phyloP scores from a whole-genome alignment of 2,329 filamentous ascomycete genomes.

The Colletotrichum sp. region DNA sequence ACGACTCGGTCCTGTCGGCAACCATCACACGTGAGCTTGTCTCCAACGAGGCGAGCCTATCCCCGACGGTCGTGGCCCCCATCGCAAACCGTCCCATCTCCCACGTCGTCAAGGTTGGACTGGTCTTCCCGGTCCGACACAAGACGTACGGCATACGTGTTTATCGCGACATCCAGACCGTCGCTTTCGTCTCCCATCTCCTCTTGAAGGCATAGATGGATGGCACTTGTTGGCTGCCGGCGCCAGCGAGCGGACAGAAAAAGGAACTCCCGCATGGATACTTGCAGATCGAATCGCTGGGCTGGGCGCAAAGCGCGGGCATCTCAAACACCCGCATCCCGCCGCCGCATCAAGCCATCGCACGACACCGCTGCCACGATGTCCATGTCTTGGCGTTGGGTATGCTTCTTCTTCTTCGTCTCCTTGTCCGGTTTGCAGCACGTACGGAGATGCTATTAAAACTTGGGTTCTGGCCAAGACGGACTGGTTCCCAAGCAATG shows the following conservation, averaged over 20 bases:
- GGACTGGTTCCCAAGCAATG: neutral
- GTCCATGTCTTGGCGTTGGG: neutral
- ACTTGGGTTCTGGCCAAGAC: neutral
- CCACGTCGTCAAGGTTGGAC: neutral
- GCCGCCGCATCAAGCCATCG: neutral
- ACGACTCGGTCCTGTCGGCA: conserved; percentile 19
- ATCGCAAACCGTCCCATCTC: conserved; percentile 16
- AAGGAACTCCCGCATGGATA: neutral
- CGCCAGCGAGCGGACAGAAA: neutral
- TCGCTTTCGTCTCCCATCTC: neutral
- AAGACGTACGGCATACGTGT: neutral
- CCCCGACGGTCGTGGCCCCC: neutral
- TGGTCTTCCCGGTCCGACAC: conserved; percentile 7
- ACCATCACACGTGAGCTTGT: conserved; percentile 16
- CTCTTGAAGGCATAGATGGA: neutral
- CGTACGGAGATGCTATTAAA: neutral
- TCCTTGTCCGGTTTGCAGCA: neutral
- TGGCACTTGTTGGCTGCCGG: neutral
- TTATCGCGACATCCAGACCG: conserved; percentile 1
- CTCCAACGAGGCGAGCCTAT: conserved; percentile 15
- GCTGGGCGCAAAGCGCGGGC: conserved; percentile 8
- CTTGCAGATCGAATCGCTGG: conserved; percentile 11
- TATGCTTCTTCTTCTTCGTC: neutral
- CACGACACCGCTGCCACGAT: conserved; percentile 11
- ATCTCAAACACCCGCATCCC: conserved; percentile 16